phyloP scores from a whole-genome alignment of 2,329 filamentous ascomycete species.

The Aspergillus latus region DNA sequence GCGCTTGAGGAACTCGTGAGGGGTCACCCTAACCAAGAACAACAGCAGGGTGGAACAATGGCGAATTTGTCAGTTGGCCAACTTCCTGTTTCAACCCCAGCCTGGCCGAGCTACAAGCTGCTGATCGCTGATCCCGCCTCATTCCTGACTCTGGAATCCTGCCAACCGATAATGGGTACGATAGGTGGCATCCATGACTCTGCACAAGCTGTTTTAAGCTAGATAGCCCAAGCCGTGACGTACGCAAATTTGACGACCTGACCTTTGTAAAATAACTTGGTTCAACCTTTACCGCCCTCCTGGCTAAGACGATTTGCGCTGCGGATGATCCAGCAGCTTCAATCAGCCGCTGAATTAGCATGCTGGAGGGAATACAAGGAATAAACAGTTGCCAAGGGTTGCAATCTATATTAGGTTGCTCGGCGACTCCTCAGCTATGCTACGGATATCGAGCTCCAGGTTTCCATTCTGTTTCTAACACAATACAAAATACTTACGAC shows the following conservation, averaged over 20 bases:
- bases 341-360: neutral
- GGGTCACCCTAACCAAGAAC: conserved; percentile 1
- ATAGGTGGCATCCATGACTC: neutral
- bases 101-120: neutral
- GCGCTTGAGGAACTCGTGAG: conserved; percentile 1
- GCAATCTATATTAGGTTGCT: too few relatives aligned
- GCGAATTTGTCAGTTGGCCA: conserved; percentile 11
- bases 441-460: too few relatives aligned
- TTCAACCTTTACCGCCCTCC: neutral
- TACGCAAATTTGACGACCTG: neutral
- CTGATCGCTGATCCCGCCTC: conserved; percentile 5
- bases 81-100: neutral
- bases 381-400: neutral
- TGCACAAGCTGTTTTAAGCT: neutral
- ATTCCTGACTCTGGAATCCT: neutral
- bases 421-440: too few relatives aligned
- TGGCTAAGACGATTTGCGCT: neutral
- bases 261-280: neutral
- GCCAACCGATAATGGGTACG: neutral
- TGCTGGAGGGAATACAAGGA: neutral
- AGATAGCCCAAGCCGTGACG: neutral
- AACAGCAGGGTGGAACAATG: neutral
- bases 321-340: neutral
- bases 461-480: too few relatives aligned
- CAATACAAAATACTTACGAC: too few relatives aligned